phyloP scores from a whole-genome alignment of 306 rosid species.

The Parietaria judaica region DNA sequence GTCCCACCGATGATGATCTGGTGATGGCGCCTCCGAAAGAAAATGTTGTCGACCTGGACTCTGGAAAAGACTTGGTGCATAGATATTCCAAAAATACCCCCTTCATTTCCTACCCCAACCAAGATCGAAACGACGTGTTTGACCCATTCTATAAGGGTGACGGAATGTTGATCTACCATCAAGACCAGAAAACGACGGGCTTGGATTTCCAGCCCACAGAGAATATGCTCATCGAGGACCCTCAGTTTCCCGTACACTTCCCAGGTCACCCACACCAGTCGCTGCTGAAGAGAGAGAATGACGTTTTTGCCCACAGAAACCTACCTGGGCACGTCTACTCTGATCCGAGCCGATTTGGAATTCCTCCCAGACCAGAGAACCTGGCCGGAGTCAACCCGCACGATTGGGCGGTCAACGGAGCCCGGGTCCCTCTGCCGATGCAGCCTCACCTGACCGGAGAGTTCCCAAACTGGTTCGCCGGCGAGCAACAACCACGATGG shows the following conservation, averaged over 20 bases:
- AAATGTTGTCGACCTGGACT: slow-evolving; percentile 48
- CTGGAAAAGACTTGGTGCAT: slow-evolving; percentile 42
- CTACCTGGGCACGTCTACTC: slow-evolving; percentile 44
- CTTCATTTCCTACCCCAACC: slow-evolving; percentile 56
- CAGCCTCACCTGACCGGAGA: slow-evolving; percentile 51
- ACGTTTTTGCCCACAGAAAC: slow-evolving; percentile 44
- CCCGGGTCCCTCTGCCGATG: slow-evolving; percentile 43
- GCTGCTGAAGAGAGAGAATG: slow-evolving; percentile 47
- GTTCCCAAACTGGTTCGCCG: slow-evolving; percentile 66
- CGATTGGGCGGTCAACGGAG: slow-evolving; percentile 53
- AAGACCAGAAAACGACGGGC: slow-evolving; percentile 47
- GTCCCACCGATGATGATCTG: slow-evolving; percentile 46
- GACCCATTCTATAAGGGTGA: slow-evolving; percentile 62
- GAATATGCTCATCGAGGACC: slow-evolving; percentile 40
- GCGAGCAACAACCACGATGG: slow-evolving; percentile 71
- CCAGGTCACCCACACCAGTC: slow-evolving; percentile 55
- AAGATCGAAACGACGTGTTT: slow-evolving; percentile 57
- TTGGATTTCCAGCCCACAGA: slow-evolving; percentile 47
- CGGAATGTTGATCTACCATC: slow-evolving; percentile 48
- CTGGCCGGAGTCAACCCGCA: slow-evolving; percentile 38
- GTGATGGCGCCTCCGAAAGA: slow-evolving; percentile 41
- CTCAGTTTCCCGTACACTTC: slow-evolving; percentile 55
- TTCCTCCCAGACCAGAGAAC: slow-evolving; percentile 48
- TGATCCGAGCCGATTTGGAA: slow-evolving; percentile 53
- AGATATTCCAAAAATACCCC: slow-evolving; percentile 37